Base-by-base conservation (phyloP, 345 rosid genomes). In the Triadica sebifera region DNA sequence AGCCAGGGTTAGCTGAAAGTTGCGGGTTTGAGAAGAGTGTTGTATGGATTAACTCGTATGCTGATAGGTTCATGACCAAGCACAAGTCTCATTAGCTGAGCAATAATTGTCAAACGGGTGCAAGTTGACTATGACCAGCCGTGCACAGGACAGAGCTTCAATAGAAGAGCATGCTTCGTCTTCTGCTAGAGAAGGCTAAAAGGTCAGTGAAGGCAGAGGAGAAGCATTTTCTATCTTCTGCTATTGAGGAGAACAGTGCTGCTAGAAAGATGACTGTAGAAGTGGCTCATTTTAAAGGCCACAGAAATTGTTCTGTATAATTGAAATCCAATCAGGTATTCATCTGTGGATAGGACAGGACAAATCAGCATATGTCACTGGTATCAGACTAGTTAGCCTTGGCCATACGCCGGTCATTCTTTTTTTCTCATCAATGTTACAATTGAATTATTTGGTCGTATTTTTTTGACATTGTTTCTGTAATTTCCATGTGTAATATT, bases 261-360 rank as follows among this genome's bases (percentile, higher is more conserved):
- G 43, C 39, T 55, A 46, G 22, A 52, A 71, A 74, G 62, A 7
- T 25, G 71, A 34, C 70, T 78, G 34, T 58, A 15, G 38, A 24
- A 37, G 70, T 73, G 76, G 78, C 70, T 75, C 73, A 65, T 69
- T 53, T 68, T 71, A 55, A 47, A 71, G 60, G 77, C 81, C 75
- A 51, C 55, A 20, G 5, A 29, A 74, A 74, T 79, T 75, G 69
- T 73, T 75, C 51, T 80, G 80, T 80, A 73, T 61, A 80, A 82
- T 70, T 72, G 55, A 68, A 81, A 57, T 22, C 46, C 59, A 63
- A 25, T 60, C 49, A 37, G 24, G 13, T 29, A 20, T 19, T 56
- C 41, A 4, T 58, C n/a, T 53, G 71, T 47, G 37, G 19, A 39
- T 1, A 50, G 39, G 22, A 51, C n/a, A 20, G 15, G 49, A 7